Percentiles rank a stretch among this genome's conserved stretches.
Conservation (phyloP, 1,139 yeast species). For the Chernovozyma aurita region DNA sequence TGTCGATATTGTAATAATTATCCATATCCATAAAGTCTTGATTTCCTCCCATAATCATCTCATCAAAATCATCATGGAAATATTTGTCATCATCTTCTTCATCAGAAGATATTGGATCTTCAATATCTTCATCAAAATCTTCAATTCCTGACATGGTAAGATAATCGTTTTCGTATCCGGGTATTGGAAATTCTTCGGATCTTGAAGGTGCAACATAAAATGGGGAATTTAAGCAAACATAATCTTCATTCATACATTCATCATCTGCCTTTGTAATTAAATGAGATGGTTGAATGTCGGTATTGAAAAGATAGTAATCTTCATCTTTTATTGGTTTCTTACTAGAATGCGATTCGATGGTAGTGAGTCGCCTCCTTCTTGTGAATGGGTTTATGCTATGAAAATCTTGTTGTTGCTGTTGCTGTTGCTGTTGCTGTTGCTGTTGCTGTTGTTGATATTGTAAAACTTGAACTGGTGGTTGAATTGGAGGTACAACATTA, state of each 20-base stretch:
- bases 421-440: not conserved
- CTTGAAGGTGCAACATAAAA: constrained; percentile 24
- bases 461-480: not conserved
- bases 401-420: constrained; percentile 4
- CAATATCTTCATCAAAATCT: constrained; percentile 31
- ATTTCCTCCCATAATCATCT: constrained; percentile 19
- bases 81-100: constrained; percentile 36
- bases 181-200: constrained; percentile 17
- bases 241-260: constrained; percentile 14
- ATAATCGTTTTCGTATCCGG: constrained; percentile 36
- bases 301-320: constrained; percentile 37
- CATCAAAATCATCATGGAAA: constrained; percentile 37
- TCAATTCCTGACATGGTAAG: constrained; percentile 28
- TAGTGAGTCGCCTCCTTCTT: constrained; percentile 34
- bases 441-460: constrained; percentile 1
- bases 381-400: constrained; percentile 8
- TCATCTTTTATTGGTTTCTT: constrained; percentile 26
- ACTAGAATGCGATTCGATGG: constrained; percentile 22
- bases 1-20: constrained; percentile 11
- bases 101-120: constrained; percentile 33
- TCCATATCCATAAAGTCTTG: constrained; percentile 15
- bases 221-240: constrained; percentile 14
- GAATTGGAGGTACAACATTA: constrained; percentile 7
- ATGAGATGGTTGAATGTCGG: constrained; percentile 43
- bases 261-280: constrained; percentile 23